Conservation (phyloP, 2,329 filamentous ascomycete species). For the Aotearoamyces nothofagi region DNA sequence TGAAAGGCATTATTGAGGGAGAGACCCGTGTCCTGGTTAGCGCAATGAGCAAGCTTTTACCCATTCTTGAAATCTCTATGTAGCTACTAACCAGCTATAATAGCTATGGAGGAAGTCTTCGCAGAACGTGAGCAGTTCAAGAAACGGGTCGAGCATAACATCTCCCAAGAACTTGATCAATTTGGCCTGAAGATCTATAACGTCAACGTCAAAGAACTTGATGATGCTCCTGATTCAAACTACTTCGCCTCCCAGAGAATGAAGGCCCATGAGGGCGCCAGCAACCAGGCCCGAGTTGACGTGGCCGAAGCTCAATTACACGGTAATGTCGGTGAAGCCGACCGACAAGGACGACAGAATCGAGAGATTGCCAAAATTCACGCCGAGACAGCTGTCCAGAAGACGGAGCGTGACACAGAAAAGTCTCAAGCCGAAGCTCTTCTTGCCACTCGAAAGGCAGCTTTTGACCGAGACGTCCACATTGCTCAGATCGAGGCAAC, state of each 20-base stretch:
- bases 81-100: constrained; percentile 20
- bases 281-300: constrained; percentile 60
- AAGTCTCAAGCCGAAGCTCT: constrained; percentile 66
- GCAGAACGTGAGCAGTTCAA: constrained; percentile 66
- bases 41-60: constrained; percentile 47
- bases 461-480: constrained; percentile 58
- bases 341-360: constrained; percentile 67
- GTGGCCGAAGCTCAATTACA: constrained; percentile 48
- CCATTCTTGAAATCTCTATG: too few species aligned
- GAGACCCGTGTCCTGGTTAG: constrained; percentile 73
- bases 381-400: constrained; percentile 69
- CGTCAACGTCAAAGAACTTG: constrained; percentile 72
- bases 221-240: constrained; percentile 65
- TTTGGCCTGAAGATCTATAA: constrained; percentile 64
- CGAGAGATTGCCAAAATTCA: constrained; percentile 81
- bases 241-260: constrained; percentile 73
- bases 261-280: constrained; percentile 75
- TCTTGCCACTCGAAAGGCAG: constrained; percentile 56
- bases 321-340: constrained; percentile 62
- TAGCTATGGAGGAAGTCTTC: constrained; percentile 72
- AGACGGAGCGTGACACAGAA: constrained; percentile 73
- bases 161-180: constrained; percentile 65
- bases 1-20: constrained; percentile 82
- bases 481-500: constrained; percentile 61
- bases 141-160: constrained; percentile 57